Evolutionary conservation across 1,284 basidiomycete species (phyloP).

Genomic region (Amylostereum areolatum): DNA sequence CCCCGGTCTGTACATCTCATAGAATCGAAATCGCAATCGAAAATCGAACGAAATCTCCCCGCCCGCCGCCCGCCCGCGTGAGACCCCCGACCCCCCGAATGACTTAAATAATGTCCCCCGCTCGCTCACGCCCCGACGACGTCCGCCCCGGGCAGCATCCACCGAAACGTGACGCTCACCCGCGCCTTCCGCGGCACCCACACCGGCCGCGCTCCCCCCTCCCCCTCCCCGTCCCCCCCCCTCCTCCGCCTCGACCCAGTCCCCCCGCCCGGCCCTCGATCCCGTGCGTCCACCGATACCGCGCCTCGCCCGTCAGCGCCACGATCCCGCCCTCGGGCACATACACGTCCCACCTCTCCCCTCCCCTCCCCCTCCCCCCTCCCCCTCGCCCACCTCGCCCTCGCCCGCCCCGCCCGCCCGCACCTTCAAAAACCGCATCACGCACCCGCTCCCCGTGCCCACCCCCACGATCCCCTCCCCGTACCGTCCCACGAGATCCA

Average conservation of each 20-base stretch:
- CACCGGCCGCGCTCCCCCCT: slow-evolving; percentile 17
- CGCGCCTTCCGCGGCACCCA: slow-evolving; percentile 50
- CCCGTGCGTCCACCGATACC: slow-evolving; percentile 64
- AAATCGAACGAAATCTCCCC: too few relatives aligned
- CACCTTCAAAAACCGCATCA: slow-evolving; percentile 79
- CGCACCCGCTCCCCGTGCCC: slow-evolving; percentile 65
- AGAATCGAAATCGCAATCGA: too few relatives aligned
- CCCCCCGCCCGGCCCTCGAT: slow-evolving; percentile 52
- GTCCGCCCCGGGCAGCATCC: slow-evolving; percentile 73
- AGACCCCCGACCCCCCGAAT: too few relatives aligned
- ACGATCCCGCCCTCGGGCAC: slow-evolving; percentile 63
- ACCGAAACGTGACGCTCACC: slow-evolving; percentile 74
- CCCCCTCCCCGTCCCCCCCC: slow-evolving; percentile 28
- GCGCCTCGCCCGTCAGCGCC: slow-evolving; percentile 68
- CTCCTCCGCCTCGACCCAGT: slow-evolving; percentile 11
- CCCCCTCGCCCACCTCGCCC: slow-evolving; percentile 2
- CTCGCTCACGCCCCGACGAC: slow-evolving; percentile 54
- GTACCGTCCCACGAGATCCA: slow-evolving; percentile 71
- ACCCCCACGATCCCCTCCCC: slow-evolving; percentile 79
- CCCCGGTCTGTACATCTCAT: too few relatives aligned
- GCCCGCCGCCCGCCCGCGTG: too few relatives aligned
- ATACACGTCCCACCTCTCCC: slow-evolving; percentile 33
- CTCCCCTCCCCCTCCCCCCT: slow-evolving; percentile 4
- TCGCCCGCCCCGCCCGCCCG: slow-evolving; percentile 17
- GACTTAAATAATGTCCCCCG: too few relatives aligned